These are phyloP conservation scores for Paratinospora sagittata DNA, from an alignment of 164 flowering plant genomes.

Conservation along the genomic window DNA sequence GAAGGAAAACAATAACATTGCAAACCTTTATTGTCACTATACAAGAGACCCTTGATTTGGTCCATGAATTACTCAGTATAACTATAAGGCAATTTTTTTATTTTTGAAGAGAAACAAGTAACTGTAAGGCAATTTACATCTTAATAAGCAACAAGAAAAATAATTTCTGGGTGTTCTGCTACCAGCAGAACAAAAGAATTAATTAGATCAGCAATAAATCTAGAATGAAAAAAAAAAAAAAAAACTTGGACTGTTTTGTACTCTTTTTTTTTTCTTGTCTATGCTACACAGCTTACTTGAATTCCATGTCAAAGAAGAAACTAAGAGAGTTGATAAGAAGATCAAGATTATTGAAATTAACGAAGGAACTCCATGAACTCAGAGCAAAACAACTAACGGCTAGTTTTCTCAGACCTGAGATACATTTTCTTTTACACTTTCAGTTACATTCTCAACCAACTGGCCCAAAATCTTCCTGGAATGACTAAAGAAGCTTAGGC, in stretches of 20 bases:
- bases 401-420: conserved; percentile 22
- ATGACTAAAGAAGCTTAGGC: background rate
- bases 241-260: background rate
- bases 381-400: conserved; percentile 28
- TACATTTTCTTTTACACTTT: conserved; percentile 29
- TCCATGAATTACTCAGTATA: conserved; percentile 18
- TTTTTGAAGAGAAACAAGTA: too few species aligned
- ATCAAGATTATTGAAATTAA: conserved; percentile 12
- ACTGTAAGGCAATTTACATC: conserved; percentile 36
- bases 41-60: conserved; percentile 21
- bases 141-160: conserved; percentile 28
- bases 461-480: background rate
- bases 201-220: conserved; percentile 14
- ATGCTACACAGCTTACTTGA: conserved; percentile 20
- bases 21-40: conserved; percentile 11
- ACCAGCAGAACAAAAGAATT: conserved; percentile 38
- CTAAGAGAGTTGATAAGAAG: conserved; percentile 25
- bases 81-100: conserved; percentile 19
- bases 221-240: conserved; percentile 1
- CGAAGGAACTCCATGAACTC: conserved; percentile 27
- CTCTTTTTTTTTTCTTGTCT: background rate
- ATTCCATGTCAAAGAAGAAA: conserved; percentile 24
- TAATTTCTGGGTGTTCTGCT: background rate
- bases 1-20: conserved; percentile 6
- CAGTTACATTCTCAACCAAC: conserved; percentile 30